Conservation (phyloP, 176 grass and related monocot genomes). For the Rhipidocladum racemiflorum region DNA sequence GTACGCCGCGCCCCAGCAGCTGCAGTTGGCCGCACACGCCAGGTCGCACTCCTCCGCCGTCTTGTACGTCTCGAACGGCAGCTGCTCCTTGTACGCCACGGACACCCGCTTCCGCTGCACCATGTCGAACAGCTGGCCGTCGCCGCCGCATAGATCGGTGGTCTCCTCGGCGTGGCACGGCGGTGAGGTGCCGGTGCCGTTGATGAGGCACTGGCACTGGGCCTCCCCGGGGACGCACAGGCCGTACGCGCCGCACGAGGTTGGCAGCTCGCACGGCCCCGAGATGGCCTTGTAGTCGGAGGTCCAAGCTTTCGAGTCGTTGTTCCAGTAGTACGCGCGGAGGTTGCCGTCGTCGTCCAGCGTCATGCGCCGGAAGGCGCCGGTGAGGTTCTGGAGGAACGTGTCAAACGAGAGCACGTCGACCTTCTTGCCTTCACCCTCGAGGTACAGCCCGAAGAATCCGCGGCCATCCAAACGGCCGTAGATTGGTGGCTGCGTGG, state of each 20-base stretch:
- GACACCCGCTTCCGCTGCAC: conserved; percentile 48
- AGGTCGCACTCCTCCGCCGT: conserved; percentile 45
- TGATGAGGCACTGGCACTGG: conserved; percentile 51
- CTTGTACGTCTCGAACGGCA: conserved; percentile 32
- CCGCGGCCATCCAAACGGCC: conserved; percentile 43
- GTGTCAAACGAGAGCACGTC: conserved; percentile 68
- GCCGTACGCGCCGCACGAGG: conserved; percentile 57
- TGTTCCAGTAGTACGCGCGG: conserved; percentile 62
- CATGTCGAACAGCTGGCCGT: conserved; percentile 35
- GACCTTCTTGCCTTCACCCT: conserved; percentile 10
- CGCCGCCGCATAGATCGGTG: conserved; percentile 38
- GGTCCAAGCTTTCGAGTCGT: conserved; percentile 24
- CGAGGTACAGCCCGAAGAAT: conserved; percentile 65
- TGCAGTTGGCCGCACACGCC: conserved; percentile 54
- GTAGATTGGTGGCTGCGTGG: conserved; percentile 43
- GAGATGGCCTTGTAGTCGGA: conserved; percentile 46
- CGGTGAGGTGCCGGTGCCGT: conserved; percentile 17
- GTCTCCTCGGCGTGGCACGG: conserved; percentile 31
- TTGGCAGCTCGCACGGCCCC: conserved; percentile 45
- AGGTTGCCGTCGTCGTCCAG: conserved; percentile 68
- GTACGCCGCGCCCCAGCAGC: conserved; percentile 56
- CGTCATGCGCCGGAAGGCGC: conserved; percentile 54
- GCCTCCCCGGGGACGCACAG: conserved; percentile 46
- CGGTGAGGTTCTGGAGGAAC: conserved; percentile 34
- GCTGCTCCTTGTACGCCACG: conserved; percentile 52